Conservation (phyloP, 305 asterid species). For the Fraxinus angustifolia region DNA sequence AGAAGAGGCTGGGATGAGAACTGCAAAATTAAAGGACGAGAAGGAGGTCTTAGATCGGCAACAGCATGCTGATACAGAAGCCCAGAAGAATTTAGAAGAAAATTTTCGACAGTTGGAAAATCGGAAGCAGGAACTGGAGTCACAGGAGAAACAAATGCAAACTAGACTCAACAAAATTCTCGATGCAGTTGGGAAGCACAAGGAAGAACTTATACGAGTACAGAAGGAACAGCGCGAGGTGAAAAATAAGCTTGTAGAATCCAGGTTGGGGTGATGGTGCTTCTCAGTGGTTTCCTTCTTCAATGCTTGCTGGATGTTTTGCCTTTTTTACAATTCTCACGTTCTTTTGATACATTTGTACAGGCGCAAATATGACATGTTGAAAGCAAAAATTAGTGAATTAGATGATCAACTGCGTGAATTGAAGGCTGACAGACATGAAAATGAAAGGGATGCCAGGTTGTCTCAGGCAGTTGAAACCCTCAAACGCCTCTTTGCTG, state of each 20-base stretch:
- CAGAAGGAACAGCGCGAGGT: constrained; percentile 80
- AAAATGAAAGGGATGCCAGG: constrained; percentile 89
- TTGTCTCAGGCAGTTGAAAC: constrained; percentile 87
- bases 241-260: constrained; percentile 72
- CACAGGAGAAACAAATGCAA: constrained; percentile 89
- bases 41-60: constrained; percentile 96
- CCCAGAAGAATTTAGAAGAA: constrained; percentile 88
- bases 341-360: constrained; percentile 13
- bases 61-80: constrained; percentile 89
- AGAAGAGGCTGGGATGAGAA: constrained; percentile 98
- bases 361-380: constrained; percentile 69
- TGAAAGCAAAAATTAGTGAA: constrained; percentile 73
- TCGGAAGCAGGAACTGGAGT: constrained; percentile 83
- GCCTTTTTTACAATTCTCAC: constrained; percentile 15
- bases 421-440: constrained; percentile 91
- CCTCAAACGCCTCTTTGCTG: constrained; percentile 90
- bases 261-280: constrained; percentile 53
- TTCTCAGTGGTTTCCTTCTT: constrained; percentile 22
- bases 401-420: constrained; percentile 83
- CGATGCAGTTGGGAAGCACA: constrained; percentile 73
- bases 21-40: constrained; percentile 91
- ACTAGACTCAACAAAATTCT: constrained; percentile 68
- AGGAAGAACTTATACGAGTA: constrained; percentile 62
- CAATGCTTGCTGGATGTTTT: constrained; percentile 7
- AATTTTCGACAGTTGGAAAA: constrained; percentile 85